phyloP scores from a whole-genome alignment of 306 rosid species.

The Castanea sativa region DNA sequence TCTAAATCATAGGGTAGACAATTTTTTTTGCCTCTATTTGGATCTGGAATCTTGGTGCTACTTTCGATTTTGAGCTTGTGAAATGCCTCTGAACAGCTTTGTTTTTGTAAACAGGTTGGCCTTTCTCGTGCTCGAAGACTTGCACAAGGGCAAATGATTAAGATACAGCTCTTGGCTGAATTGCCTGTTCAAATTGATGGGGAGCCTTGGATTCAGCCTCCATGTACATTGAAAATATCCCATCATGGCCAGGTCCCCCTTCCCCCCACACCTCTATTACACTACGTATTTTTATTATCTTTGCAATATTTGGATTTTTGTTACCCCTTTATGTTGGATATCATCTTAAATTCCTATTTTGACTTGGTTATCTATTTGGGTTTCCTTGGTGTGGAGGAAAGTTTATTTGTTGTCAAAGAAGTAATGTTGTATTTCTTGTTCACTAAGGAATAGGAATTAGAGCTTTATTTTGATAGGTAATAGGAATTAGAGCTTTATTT shows the following conservation, averaged over 20 bases:
- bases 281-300: neutral
- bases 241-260: slow-evolving; percentile 90
- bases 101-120: slow-evolving; percentile 63
- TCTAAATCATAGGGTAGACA: neutral
- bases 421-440: no score
- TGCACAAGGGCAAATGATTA: slow-evolving; percentile 92
- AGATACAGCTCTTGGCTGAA: slow-evolving; percentile 70
- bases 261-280: slow-evolving; percentile 17
- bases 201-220: slow-evolving; percentile 91
- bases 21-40: neutral
- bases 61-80: slow-evolving; percentile 1
- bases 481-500: no score
- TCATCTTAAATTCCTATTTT: no score
- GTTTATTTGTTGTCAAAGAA: no score
- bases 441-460: no score
- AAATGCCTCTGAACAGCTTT: slow-evolving; percentile 18
- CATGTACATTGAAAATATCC: slow-evolving; percentile 70
- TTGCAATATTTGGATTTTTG: neutral
- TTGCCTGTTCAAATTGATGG: slow-evolving; percentile 98
- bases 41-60: neutral
- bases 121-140: slow-evolving; percentile 98
- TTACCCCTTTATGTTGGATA: neutral
- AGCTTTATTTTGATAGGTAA: no score
- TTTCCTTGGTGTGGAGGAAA: no score
- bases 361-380: no score